Base-by-base conservation (phyloP, 2,329 filamentous ascomycete genomes). In the Blumeriella jaapii region DNA sequence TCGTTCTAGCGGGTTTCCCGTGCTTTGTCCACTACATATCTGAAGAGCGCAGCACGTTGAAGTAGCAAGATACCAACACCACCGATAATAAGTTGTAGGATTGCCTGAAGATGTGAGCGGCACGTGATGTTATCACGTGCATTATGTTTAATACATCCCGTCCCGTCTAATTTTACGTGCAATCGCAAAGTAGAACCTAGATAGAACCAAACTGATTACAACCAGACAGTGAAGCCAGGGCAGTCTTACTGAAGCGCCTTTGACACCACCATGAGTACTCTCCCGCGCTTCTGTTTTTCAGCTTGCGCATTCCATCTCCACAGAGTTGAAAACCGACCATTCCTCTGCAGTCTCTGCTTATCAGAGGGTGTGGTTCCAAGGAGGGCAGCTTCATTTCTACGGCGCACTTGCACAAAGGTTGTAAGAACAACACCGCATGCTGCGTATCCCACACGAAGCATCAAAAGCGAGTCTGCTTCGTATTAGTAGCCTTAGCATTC, bases 401-500 rank as follows among this genome's bases (percentile, higher is more conserved):
- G 0, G 72, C 69, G 1, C 71, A 77, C 72, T 78, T 78, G 54
- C 73, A 78, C 0, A 78, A 61, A 4, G 69, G 74, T 48, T 78
- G 73, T n/a, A 70, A 76, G 51, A 78, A 78, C 0, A 78, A 59
- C 0, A 77, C 70, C 0, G 73, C 72, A 40, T 78, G 72, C 36
- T 78, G 72, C 0, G 71, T 74, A 44, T 78, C 74, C 74, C 73
- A 78, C 60, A 78, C 69, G 50, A 78, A 79, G 48, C 71, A 78
- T 4, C 74, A 58, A 24, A 62, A 0, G 71, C 69, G 0, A 74
- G 55, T 34, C 63, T 65, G 18, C 11, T 14, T n/a, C n/a, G n/a
- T n/a, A n/a, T n/a, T n/a, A n/a, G n/a, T n/a, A n/a, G n/a, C n/a
- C n/a, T n/a, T n/a, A n/a, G n/a, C n/a, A n/a, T n/a, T n/a, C n/a